Evolutionary conservation across 805 yeast genomes (phyloP), one percentile per base, ranked within the genome.

Genomic region (Maudiozyma serrabonitensis): DNA sequence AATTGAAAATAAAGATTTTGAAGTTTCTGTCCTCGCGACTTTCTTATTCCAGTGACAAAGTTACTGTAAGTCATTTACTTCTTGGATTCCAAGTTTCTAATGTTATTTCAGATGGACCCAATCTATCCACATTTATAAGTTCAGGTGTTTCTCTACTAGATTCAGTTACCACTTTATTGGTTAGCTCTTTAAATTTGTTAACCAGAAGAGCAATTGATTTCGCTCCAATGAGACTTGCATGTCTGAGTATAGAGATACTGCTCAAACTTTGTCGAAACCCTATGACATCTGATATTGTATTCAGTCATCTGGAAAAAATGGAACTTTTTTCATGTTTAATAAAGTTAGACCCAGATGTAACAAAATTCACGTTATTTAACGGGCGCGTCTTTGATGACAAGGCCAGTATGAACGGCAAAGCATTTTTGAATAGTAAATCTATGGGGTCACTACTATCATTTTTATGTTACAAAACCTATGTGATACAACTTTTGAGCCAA

Each of bases 31-130:
- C 71, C 43, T 61, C 64, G 3, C 78, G 79, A 52, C 66, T 87
- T 46, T 62, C 70, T 1, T 53, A 69, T 1, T 67, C 70, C 7
- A 67, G 72, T 0, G 68, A 68, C 11, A 68, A 66, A 15, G 74
- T 80, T 6, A 74, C 82, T 0, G 74, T 84, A 1, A 70, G 91
- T 0, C 97, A 89, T 61, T 82, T 83, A 56, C 63, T 91, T 8
- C 71, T 91, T 1, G 98, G 98, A 0, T 88, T 81, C 63, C 80
- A 78, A 41, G 67, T 75, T 37, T 64, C 68, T 1, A 77, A 74
- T 46, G 71, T 75, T n/a, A 67, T 81, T 19, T 63, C 77, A 0
- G 62, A 81, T n/a, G 80, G 80, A 2, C 71, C 74, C 15, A 52
- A 61, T 3, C 61, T 71, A 0, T 60, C 68, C 0, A 80, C 87